Base-by-base conservation (phyloP, 495 filamentous ascomycete species). In the Hyaloscypha finlandica region DNA sequence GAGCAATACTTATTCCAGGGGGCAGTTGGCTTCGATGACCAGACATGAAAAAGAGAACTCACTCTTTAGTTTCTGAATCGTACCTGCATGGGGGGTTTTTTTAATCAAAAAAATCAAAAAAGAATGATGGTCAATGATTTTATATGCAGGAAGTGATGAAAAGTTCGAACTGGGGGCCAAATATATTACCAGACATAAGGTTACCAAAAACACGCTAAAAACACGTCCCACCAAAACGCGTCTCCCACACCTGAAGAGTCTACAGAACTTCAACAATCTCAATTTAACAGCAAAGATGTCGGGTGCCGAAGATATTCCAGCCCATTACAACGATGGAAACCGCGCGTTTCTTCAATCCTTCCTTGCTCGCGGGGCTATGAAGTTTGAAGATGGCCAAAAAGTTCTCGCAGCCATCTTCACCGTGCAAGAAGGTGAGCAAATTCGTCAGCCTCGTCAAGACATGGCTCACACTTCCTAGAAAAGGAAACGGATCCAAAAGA, bases 261-360 rank as follows among this genome's bases (percentile, higher is more conserved):
- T 29, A 29, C 31, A 37, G 8, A 31, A 59, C 32, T n/a, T 48
- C 25, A 8, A 14, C 29, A 56, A 53, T 31, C 29, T 29, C 20
- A 6, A 48, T 35, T 29, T 16, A 11, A 11, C 29, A 25, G 35
- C 19, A 45, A 69, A 66, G 37, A 53, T 63, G 29, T 16, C 37
- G 31, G 68, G 62, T 20, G 39, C 42, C 25, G 55, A 56, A 32
- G 61, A 68, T 48, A 63, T 59, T 4, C 20, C 22, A 45, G 42
- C 35, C 1, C 64, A 69, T 19, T 75, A 75, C 58, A 63, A 73
- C 37, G 85, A 97, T 73, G 81, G 83, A 71, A 91, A 97, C 76
- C 90, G 92, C 55, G 93, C 94, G n/a, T 97, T 99, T 73, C 79
- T 97, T 1, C 95, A 99, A 80, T 91, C 90, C 67, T 90, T 99